Percentiles rank a stretch among this genome's conserved stretches.
phyloP scores from a whole-genome alignment of 179 eudicot genomes.

The Carnegiea gigantea region DNA sequence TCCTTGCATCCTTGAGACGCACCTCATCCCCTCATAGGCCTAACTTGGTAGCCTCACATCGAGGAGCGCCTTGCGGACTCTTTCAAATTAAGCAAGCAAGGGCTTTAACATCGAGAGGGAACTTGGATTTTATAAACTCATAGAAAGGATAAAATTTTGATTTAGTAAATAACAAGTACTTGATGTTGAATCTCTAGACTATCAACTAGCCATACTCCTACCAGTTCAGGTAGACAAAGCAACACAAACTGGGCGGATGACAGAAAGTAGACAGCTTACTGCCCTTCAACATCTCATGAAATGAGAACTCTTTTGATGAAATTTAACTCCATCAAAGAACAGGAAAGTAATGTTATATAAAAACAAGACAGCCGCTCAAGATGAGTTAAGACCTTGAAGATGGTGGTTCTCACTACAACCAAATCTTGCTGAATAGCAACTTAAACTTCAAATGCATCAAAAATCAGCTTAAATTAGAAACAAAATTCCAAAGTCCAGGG shows the following conservation, averaged over 20 bases:
- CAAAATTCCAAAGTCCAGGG: no score
- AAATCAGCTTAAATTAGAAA: not conserved
- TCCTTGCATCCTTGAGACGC: no score
- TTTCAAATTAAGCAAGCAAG: no score
- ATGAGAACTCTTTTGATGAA: no score
- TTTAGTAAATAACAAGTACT: not conserved
- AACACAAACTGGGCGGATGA: not conserved
- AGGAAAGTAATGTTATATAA: not conserved
- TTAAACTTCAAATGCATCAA: not conserved
- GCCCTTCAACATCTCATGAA: not conserved
- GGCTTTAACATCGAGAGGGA: not conserved
- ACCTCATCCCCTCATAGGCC: no score
- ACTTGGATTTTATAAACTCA: no score
- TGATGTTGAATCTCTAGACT: not conserved
- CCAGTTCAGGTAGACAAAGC: not conserved
- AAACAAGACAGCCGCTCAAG: no score
- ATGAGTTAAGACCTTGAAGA: no score
- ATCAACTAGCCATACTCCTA: not conserved
- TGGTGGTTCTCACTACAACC: not conserved
- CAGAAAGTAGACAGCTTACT: no score
- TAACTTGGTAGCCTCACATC: no score
- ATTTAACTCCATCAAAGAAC: not conserved
- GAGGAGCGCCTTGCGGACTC: no score
- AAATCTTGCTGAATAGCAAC: not conserved
- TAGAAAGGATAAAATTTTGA: no score